A percentile compares a stretch with the other conserved stretches of the same genome.
Conservation (phyloP, 1,284 basidiomycete genomes). For the Laetiporus sulphureus region DNA sequence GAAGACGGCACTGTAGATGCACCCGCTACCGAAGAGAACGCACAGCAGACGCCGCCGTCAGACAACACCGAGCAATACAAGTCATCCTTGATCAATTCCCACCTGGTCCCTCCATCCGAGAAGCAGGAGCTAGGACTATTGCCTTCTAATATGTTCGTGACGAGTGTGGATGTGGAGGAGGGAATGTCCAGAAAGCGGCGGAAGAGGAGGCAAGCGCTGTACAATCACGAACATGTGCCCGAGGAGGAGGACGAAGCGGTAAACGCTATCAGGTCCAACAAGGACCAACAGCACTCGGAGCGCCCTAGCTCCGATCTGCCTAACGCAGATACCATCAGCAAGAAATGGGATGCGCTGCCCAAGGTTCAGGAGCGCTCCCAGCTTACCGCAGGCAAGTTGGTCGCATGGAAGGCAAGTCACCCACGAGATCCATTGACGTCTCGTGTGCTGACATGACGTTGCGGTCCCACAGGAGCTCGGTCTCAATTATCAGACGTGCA, state of each 20-base stretch:
- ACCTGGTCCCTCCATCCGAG: conserved; percentile 60
- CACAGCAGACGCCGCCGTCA: conserved; percentile 9
- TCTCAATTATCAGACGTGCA: conserved; percentile 45
- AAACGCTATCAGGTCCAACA: no score
- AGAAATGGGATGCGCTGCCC: conserved; percentile 31
- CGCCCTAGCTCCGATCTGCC: no score
- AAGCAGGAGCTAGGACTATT: conserved; percentile 40
- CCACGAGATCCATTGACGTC: no score
- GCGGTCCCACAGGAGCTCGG: conserved; percentile 44
- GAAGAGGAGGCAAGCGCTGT: conserved; percentile 12
- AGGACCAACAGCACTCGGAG: no score
- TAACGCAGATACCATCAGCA: no score
- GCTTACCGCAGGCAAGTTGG: conserved; percentile 28
- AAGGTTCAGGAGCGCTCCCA: conserved; percentile 27
- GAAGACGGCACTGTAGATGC: conserved; percentile 1
- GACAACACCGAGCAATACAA: conserved; percentile 4
- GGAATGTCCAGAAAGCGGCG: conserved; percentile 23
- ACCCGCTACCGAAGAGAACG: background rate
- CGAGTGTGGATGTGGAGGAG: conserved; percentile 59
- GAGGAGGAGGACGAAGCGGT: conserved; percentile 10
- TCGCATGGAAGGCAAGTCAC: conserved; percentile 48
- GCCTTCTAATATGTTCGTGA: conserved; percentile 60
- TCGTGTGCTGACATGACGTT: no score
- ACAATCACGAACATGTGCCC: conserved; percentile 11
- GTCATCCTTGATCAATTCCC: conserved; percentile 22